phyloP scores from a whole-genome alignment of 768 basidiomycete genomes.

The Fomitopsis pulvina region DNA sequence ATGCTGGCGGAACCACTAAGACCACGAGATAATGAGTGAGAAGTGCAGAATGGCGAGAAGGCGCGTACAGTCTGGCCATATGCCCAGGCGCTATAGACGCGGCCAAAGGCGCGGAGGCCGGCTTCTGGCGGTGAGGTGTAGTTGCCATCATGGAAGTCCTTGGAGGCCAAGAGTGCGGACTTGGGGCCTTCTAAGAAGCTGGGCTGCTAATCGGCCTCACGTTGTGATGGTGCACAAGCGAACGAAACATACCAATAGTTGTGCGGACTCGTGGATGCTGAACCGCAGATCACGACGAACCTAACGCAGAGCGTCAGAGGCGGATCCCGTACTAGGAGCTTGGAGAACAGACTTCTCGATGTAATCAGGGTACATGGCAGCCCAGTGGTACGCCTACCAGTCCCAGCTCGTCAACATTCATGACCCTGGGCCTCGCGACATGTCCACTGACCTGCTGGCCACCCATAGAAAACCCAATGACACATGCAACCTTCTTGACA shows the following conservation, averaged over 20 bases:
- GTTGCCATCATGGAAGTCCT: constrained; percentile 48
- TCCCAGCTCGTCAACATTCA: not conserved
- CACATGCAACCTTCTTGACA: constrained; percentile 17
- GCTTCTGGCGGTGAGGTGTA: constrained; percentile 40
- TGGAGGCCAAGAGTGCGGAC: constrained; percentile 44
- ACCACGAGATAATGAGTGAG: not conserved
- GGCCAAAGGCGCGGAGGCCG: constrained; percentile 49
- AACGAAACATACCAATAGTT: constrained; percentile 36
- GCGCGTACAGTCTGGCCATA: constrained; percentile 46
- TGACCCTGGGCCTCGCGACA: not conserved
- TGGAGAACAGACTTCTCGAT: constrained; percentile 30
- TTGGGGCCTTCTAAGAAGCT: constrained; percentile 59
- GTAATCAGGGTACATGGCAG: constrained; percentile 44
- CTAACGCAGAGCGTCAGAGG: not conserved
- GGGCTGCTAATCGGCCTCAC: not conserved
- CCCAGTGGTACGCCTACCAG: constrained; percentile 46
- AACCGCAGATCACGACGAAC: constrained; percentile 39
- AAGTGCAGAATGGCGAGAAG: not conserved
- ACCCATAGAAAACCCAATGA: constrained; percentile 25
- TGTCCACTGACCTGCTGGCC: constrained; percentile 20
- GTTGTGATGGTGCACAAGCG: not conserved
- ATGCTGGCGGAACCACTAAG: constrained; percentile 50
- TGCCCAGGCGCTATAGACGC: constrained; percentile 53
- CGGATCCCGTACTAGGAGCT: no score
- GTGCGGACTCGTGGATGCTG: constrained; percentile 47